Percentiles rank a stretch among this genome's conserved stretches.
Conservation (phyloP, 2,329 filamentous ascomycete species). For the Ophiostoma pallidulum region DNA sequence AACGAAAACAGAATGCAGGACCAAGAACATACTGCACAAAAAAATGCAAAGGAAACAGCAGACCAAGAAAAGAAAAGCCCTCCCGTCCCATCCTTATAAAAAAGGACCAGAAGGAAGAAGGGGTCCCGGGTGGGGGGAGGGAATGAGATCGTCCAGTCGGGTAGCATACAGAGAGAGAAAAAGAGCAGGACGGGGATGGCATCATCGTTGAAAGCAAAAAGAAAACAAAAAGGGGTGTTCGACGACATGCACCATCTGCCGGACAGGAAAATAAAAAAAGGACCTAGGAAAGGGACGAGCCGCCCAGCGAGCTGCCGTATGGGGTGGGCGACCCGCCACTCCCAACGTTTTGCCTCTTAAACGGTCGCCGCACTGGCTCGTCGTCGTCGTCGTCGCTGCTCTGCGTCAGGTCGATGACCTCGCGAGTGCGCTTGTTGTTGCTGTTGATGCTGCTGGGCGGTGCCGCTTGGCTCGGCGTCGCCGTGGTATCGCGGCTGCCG, state of each 20-base stretch:
- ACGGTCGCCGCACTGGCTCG: slow-evolving; percentile 30
- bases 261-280: background rate
- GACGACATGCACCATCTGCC: no score
- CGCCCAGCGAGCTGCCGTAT: no score
- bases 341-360: slow-evolving; percentile 35
- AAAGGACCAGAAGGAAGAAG: no score
- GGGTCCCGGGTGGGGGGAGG: no score
- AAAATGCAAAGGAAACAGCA: no score
- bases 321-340: background rate
- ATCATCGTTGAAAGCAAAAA: background rate
- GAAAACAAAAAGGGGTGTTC: no score
- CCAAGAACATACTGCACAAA: background rate
- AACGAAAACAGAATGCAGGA: background rate
- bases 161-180: background rate
- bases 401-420: slow-evolving; percentile 51
- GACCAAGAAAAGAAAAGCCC: no score
- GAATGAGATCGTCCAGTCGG: no score
- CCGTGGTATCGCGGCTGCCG: slow-evolving; percentile 7
- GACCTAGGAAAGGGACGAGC: no score
- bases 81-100: no score
- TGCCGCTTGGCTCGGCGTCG: slow-evolving; percentile 3
- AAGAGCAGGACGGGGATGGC: background rate
- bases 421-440: slow-evolving; percentile 39
- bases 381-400: slow-evolving; percentile 42
- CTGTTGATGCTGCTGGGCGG: background rate